Conservation (phyloP, 192 early-diverging fungal species). For the Backusella australiensis region DNA sequence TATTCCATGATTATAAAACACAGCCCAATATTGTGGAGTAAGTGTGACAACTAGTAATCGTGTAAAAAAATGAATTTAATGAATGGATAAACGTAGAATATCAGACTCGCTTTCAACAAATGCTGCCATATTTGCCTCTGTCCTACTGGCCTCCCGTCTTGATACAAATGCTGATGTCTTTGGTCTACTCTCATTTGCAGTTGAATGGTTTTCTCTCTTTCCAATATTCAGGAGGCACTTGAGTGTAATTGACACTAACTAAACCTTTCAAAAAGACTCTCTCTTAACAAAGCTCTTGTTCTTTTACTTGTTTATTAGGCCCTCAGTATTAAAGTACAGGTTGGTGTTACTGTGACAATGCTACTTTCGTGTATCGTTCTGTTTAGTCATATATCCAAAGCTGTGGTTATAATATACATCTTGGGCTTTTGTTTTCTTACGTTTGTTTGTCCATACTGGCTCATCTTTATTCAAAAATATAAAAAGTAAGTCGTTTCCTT, state of each 20-base stretch:
- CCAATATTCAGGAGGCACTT: constrained; percentile 85
- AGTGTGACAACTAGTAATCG: constrained; percentile 28
- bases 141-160: constrained; percentile 86
- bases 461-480: constrained; percentile 92
- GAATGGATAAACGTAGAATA: constrained; percentile 48
- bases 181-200: constrained; percentile 81
- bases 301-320: constrained; percentile 1
- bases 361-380: constrained; percentile 58
- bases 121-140: constrained; percentile 92
- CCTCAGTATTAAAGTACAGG: constrained; percentile 24
- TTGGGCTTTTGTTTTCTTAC: constrained; percentile 75
- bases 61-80: constrained; percentile 36
- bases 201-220: constrained; percentile 93
- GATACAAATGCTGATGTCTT: constrained; percentile 83
- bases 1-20: constrained; percentile 87
- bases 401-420: constrained; percentile 67
- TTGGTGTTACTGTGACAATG: constrained; percentile 56
- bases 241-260: constrained; percentile 42
- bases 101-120: constrained; percentile 97
- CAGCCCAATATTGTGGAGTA: constrained; percentile 51
- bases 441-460: constrained; percentile 86
- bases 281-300: neutral
- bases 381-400: constrained; percentile 68
- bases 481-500: constrained; percentile 74
- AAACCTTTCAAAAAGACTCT: neutral